Base-by-base conservation (phyloP, 2,329 filamentous ascomycete genomes). In the Simplicillium aogashimaense region DNA sequence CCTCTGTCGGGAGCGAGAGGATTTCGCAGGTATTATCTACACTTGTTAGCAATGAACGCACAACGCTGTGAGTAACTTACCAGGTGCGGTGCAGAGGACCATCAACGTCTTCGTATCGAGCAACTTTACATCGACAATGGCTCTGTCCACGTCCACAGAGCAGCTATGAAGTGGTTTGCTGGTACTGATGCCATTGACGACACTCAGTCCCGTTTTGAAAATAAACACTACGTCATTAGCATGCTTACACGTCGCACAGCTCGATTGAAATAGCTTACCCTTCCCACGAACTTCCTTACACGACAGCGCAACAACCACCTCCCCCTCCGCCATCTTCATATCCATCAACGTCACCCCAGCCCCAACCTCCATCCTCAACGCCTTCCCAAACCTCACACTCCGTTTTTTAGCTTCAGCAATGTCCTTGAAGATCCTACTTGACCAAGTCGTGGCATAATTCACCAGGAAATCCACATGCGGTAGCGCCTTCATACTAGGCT, bases 321-420 rank as follows among this genome's bases (percentile, higher is more conserved):
- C 42, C 6, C 40, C 43, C 33, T 52, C 55, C 42, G 59, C 69
- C 70, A 86, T 77, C 15, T 65, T 67, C 46, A 81, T 62, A 53
- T 85, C 81, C 39, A 74, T 58, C 43, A 54, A 74, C 53, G 49
- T 74, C 49, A 63, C 65, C 47, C 53, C 73, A 45, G 53, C 51
- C 1, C 62, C 63, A 9, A 73, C 43, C 2, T 63, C 59, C 5
- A 79, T 50, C 38, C 59, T 65, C 3, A 69, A 63, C 3, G 72
- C 62, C 28, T 70, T 69, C 3, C 81, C 81, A 49, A 86, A 81
- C 5, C 80, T 65, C 10, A 88, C 81, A 41, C 78, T 81, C 40
- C 80, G 66, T 51, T 76, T 70, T 60, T 87, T 74, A 7, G 81
- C 75, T 58, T 82, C 75, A 45, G 86, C 78, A 54, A 88, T 78